Evolutionary conservation across 2,329 filamentous ascomycete genomes (phyloP), one percentile per base, ranked within the genome.

Genomic region (Fusarium pseudograminearum): DNA sequence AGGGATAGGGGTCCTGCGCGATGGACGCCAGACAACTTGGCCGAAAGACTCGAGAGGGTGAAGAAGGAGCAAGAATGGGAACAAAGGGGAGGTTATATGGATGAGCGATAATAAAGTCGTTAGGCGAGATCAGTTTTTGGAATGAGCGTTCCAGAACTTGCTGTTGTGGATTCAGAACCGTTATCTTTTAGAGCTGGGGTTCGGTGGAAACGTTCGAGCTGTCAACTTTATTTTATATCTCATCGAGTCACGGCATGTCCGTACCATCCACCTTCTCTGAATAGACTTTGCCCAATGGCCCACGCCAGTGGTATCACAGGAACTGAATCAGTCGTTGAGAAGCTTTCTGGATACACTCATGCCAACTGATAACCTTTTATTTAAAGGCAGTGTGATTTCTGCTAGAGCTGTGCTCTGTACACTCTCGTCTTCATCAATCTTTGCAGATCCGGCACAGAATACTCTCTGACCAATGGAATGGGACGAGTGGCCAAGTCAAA

Each of bases 21-120:
- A 41, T 74, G 72, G 72, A 73, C 65, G 15, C 65, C 66, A 15
- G 31, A 51, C 9, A 65, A 73, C 46, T 42, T 74, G 56, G 48
- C 53, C 14, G 68, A 73, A 34, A 66, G 70, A n/a, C 52, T 74
- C 15, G 68, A 74, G 48, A 59, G 54, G 28, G 51, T 73, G 40
- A 61, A 48, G 36, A 44, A 57, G 26, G 60, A 70, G 38, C 52
- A 66, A 31, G 57, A 64, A 22, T 53, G 46, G 41, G 56, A 62
- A 22, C 47, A 63, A 52, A 61, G 34, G 40, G 40, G 50, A 53
- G 41, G 47, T 34, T 50, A 31, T 38, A 6, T 15, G 16, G n/a
- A 18, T 52, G 41, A 28, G 11, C 12, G 52, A 28, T 28, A 38
- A 26, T 28, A 22, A 33, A 33, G 24, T 26, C 26, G 20, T 31